phyloP scores from a whole-genome alignment of 352 stramenopile species.

The Phytopythium aichiense region DNA sequence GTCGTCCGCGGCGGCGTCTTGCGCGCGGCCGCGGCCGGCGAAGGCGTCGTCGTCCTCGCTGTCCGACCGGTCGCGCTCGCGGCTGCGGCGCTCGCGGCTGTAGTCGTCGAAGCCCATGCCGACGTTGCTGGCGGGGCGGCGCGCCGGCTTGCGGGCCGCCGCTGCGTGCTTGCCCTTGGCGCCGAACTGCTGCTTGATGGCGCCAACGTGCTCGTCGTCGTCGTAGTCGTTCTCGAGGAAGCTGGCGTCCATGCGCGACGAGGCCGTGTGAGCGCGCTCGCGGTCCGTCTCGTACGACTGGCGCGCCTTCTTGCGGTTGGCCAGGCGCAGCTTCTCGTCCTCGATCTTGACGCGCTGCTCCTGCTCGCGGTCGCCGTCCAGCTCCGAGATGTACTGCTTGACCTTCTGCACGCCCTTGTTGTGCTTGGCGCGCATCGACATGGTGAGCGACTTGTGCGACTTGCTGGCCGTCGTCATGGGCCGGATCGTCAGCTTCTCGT shows the following conservation, averaged over 20 bases:
- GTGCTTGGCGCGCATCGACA: conserved; percentile 88
- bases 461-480: conserved; percentile 80
- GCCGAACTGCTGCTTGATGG: conserved; percentile 84
- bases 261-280: conserved; percentile 32
- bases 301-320: conserved; percentile 84
- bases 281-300: conserved; percentile 80
- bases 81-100: conserved; percentile 28
- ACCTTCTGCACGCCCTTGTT: conserved; percentile 87
- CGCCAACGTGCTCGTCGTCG: conserved; percentile 77
- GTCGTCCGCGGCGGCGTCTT: conserved; percentile 34
- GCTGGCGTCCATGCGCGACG: conserved; percentile 72
- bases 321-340: conserved; percentile 75
- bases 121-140: conserved; percentile 34
- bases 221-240: conserved; percentile 87
- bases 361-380: conserved; percentile 78
- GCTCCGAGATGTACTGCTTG: conserved; percentile 84
- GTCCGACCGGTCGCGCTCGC: conserved; percentile 60
- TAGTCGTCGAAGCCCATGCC: conserved; percentile 83
- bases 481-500: conserved; percentile 85
- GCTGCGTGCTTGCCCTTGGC: conserved; percentile 42
- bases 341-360: conserved; percentile 84
- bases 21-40: neutral
- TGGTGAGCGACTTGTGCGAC: conserved; percentile 84
- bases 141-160: conserved; percentile 21
- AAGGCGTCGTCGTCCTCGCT: conserved; percentile 53